Conservation (phyloP, 805 yeast genomes). For the Saturnispora serradocipensis region DNA sequence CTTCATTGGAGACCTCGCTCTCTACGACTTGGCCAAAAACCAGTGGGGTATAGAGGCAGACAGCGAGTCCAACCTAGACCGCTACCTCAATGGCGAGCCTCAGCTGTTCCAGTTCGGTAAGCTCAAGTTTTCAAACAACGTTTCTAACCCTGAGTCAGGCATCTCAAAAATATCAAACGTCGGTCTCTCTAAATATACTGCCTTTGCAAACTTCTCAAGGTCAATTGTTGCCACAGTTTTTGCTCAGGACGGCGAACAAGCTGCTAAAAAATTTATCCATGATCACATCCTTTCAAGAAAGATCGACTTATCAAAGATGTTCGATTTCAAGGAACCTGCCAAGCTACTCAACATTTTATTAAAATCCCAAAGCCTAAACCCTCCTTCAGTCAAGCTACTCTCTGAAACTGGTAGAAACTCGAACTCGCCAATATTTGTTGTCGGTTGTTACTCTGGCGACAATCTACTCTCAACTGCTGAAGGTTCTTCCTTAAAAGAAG, state of each 20-base stretch:
- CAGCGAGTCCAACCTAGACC: constrained; percentile 48
- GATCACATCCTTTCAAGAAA: constrained; percentile 77
- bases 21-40: constrained; percentile 54
- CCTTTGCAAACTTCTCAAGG: constrained; percentile 65
- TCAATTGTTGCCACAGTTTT: constrained; percentile 77
- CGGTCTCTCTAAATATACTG: constrained; percentile 24
- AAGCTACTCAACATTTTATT: constrained; percentile 73
- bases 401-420: constrained; percentile 92
- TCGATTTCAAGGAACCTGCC: constrained; percentile 77
- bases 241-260: constrained; percentile 58
- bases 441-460: constrained; percentile 82
- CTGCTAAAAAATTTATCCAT: constrained; percentile 58
- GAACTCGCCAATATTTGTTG: constrained; percentile 75
- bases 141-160: constrained; percentile 44
- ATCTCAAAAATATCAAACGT: constrained; percentile 28
- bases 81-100: constrained; percentile 61
- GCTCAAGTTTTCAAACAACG: constrained; percentile 37
- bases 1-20: constrained; percentile 57
- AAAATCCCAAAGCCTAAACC: constrained; percentile 60
- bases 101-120: constrained; percentile 62
- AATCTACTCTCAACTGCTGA: constrained; percentile 88
- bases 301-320: constrained; percentile 62
- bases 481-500: constrained; percentile 84
- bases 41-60: constrained; percentile 89
- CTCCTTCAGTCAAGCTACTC: constrained; percentile 72